Conservation (phyloP, 306 rosid species). For the Quercus glauca region DNA sequence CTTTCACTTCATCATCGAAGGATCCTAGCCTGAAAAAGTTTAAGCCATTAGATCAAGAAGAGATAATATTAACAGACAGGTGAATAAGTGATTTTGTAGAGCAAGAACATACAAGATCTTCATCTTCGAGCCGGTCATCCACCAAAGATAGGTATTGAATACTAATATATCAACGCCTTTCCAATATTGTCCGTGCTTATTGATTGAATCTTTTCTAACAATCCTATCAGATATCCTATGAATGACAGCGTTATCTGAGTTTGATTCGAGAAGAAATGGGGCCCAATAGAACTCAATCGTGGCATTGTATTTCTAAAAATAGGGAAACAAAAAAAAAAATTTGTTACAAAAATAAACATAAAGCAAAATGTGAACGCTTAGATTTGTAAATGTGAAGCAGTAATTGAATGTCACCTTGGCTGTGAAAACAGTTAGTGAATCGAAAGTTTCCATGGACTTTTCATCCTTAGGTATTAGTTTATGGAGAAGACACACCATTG, state of each 20-base stretch:
- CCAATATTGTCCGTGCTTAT: constrained; percentile 82
- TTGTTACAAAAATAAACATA: neutral
- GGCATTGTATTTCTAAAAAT: constrained; percentile 67
- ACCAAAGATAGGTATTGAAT: constrained; percentile 94
- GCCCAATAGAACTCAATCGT: constrained; percentile 99
- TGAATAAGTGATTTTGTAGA: neutral
- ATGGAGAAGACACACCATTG: constrained; percentile 87
- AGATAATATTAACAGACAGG: neutral
- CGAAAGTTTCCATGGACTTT: constrained; percentile 91
- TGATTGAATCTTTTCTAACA: constrained; percentile 82
- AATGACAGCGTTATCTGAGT: constrained; percentile 68
- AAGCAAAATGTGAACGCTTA: neutral
- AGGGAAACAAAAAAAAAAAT: neutral
- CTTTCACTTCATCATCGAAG: constrained; percentile 73
- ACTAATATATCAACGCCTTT: constrained; percentile 82
- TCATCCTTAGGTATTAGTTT: constrained; percentile 61
- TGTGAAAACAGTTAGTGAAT: constrained; percentile 80
- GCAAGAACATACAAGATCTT: constrained; percentile 57
- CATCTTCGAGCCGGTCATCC: constrained; percentile 90
- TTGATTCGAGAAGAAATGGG: constrained; percentile 89
- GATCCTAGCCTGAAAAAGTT: constrained; percentile 64
- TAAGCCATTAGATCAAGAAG: neutral
- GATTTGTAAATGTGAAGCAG: neutral
- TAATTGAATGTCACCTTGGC: constrained; percentile 53
- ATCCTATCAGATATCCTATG: constrained; percentile 82